Evolutionary conservation across 441 rosid genomes (phyloP).

Genomic region (Biscutella laevigata): DNA sequence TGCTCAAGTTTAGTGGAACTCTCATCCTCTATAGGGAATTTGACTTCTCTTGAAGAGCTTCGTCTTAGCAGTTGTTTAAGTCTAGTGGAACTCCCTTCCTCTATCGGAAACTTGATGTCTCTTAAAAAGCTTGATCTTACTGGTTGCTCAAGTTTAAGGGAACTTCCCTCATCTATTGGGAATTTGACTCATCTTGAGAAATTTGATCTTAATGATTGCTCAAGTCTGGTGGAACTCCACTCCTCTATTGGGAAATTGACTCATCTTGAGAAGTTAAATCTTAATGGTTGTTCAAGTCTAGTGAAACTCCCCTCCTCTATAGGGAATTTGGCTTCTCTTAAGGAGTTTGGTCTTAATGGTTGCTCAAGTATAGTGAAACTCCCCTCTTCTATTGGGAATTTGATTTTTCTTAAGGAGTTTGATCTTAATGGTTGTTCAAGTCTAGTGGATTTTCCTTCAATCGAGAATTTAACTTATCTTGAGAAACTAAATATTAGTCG

Average conservation of each 20-base stretch:
- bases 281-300: background rate
- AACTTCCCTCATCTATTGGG: background rate
- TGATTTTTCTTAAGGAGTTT: too few species aligned
- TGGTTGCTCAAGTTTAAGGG: background rate
- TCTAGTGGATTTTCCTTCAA: background rate
- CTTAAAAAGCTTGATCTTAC: background rate
- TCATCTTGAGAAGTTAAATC: background rate
- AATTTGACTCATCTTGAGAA: background rate
- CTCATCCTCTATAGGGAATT: too few species aligned
- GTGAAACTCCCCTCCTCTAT: background rate
- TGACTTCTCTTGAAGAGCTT: too few species aligned
- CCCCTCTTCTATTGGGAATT: background rate
- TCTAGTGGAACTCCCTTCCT: too few species aligned
- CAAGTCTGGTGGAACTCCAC: background rate
- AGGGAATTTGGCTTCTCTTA: background rate
- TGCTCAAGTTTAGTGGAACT: too few species aligned
- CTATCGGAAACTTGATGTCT: too few species aligned
- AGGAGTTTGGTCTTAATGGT: background rate
- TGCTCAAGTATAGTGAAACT: background rate
- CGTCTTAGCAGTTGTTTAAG: too few species aligned
- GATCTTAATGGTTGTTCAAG: background rate
- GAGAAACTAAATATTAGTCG: accelerated
- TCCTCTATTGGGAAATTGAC: background rate
- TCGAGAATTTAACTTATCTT: background rate
- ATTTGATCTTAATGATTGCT: background rate